Evolutionary conservation across 1,284 basidiomycete genomes (phyloP).

Genomic region (Trametes sp.): DNA sequence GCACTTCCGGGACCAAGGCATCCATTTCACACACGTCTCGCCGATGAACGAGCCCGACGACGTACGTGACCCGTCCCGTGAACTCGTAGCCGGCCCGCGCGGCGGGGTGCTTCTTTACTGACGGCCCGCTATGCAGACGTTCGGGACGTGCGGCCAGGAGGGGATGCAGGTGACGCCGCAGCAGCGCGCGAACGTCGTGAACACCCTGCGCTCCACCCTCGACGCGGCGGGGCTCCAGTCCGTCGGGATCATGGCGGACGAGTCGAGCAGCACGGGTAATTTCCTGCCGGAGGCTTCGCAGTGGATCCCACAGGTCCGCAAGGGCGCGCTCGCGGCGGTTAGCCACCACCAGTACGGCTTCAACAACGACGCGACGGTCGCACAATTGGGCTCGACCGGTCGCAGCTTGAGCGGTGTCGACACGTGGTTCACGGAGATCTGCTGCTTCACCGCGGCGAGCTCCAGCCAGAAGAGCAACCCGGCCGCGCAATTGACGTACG

Average conservation of each 20-base stretch:
- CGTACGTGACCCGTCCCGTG: conserved; percentile 9
- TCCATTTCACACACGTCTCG: conserved; percentile 39
- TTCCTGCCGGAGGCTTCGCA: conserved; percentile 36
- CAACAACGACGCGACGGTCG: conserved; percentile 28
- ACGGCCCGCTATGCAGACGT: conserved; percentile 1
- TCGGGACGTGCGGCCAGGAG: conserved; percentile 39
- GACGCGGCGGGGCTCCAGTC: conserved; percentile 20
- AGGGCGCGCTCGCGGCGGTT: conserved; percentile 33
- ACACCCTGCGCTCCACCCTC: conserved; percentile 33
- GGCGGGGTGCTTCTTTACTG: not conserved
- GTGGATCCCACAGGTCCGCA: conserved; percentile 35
- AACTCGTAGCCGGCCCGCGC: not conserved
- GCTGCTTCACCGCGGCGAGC: conserved; percentile 35
- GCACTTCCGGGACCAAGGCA: conserved; percentile 36
- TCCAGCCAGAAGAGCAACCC: conserved; percentile 17
- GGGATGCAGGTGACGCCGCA: conserved; percentile 41
- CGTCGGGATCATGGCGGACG: conserved; percentile 37
- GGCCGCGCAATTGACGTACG: conserved; percentile 21
- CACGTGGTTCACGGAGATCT: conserved; percentile 40
- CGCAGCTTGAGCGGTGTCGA: conserved; percentile 34
- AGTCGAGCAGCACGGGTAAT: conserved; percentile 32
- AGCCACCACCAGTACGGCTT: conserved; percentile 40
- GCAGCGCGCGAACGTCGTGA: conserved; percentile 39
- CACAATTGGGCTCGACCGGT: conserved; percentile 28
- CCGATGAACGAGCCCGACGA: conserved; percentile 38